phyloP scores from a whole-genome alignment of 106 monocot genomes.

The Allium cepa region DNA sequence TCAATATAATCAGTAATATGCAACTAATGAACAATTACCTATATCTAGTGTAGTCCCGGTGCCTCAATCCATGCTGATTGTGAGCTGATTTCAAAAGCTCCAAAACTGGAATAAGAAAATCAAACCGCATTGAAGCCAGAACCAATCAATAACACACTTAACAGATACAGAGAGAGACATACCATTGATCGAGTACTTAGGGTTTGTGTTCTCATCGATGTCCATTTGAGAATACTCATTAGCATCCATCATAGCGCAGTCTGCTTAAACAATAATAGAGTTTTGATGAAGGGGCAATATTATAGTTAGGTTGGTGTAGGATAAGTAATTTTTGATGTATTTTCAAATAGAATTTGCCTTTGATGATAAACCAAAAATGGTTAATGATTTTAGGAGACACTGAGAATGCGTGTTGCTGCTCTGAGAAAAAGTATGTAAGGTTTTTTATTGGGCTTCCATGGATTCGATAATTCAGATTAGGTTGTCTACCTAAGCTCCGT shows the following conservation, averaged over 20 bases:
- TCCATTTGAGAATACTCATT: constrained; percentile 60
- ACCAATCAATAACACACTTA: too few species aligned
- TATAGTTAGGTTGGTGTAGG: too few species aligned
- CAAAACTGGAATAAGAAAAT: constrained; percentile 42
- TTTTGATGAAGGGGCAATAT: too few species aligned
- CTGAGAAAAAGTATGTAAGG: too few species aligned
- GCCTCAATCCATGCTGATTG: constrained; percentile 92
- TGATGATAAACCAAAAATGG: too few species aligned
- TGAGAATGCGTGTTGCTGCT: too few species aligned
- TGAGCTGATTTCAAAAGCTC: constrained; percentile 81
- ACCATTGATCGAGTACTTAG: constrained; percentile 88
- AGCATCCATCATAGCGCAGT: constrained; percentile 16
- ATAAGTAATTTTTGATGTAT: too few species aligned
- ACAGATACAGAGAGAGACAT: background rate
- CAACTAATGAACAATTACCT: constrained; percentile 24
- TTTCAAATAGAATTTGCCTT: too few species aligned
- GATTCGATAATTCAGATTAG: too few species aligned
- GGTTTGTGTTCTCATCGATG: constrained; percentile 37
- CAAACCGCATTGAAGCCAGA: background rate
- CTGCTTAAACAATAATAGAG: background rate
- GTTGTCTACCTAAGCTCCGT: too few species aligned
- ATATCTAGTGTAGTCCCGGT: constrained; percentile 88
- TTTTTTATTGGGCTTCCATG: too few species aligned
- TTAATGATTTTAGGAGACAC: too few species aligned
- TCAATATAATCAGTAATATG: background rate